A percentile compares a stretch with the other conserved stretches of the same genome.
These are phyloP conservation scores for Ogataea neopini DNA, from an alignment of 805 yeast species.

Conservation along the genomic window DNA sequence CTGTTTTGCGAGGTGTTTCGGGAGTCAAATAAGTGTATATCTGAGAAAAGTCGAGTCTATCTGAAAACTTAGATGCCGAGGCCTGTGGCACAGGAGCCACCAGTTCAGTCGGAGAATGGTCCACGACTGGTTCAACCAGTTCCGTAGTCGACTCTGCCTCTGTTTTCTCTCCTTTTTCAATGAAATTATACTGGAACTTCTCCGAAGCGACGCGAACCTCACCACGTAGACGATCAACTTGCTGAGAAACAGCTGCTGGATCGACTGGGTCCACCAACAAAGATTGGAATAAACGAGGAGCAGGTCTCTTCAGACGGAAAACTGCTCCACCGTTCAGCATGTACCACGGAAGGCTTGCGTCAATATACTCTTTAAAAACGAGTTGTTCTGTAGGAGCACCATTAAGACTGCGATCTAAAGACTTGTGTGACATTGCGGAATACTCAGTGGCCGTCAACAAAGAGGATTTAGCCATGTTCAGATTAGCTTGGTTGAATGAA, in stretches of 20 bases:
- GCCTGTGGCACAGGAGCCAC: no score
- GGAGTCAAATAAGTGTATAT: slow-evolving; percentile 17
- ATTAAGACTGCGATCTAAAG: slow-evolving; percentile 13
- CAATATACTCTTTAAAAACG: slow-evolving; percentile 20
- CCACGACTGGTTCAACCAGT: background rate
- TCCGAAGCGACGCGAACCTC: slow-evolving; percentile 28
- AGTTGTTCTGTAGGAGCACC: background rate
- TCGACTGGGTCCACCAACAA: slow-evolving; percentile 9
- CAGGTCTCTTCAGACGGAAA: slow-evolving; percentile 22
- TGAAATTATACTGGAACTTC: slow-evolving; percentile 31
- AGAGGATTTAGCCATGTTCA: slow-evolving; percentile 29
- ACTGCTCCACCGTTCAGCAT: slow-evolving; percentile 20
- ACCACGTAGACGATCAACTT: slow-evolving; percentile 21
- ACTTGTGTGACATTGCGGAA: slow-evolving; percentile 20
- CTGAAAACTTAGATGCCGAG: background rate
- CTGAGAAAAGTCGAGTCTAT: slow-evolving; percentile 2
- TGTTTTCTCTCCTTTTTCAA: slow-evolving; percentile 13
- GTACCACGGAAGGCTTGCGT: slow-evolving; percentile 36
- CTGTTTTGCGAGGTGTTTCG: slow-evolving; percentile 8
- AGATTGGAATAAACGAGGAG: slow-evolving; percentile 14
- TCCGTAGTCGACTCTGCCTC: background rate
- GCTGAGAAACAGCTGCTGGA: slow-evolving; percentile 20
- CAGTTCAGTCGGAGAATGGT: no score
- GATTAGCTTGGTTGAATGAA: slow-evolving; percentile 27
- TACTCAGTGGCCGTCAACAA: slow-evolving; percentile 32